Evolutionary conservation across 2,329 filamentous ascomycete genomes (phyloP), one percentile per base, ranked within the genome.

Genomic region (Ophiostoma sp.): DNA sequence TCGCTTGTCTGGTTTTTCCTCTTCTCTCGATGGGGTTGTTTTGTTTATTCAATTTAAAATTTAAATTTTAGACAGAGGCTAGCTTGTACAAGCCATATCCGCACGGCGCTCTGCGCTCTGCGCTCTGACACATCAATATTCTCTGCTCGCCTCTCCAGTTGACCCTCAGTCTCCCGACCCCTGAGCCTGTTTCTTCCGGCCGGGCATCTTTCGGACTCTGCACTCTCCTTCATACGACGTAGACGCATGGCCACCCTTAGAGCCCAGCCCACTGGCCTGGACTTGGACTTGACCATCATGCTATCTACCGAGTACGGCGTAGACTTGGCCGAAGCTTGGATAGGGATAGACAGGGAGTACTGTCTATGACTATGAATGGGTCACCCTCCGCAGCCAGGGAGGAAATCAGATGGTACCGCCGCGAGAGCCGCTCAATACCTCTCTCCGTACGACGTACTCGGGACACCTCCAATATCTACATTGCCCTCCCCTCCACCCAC

Each of bases 251-350:
- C 27, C 27, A 27, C 27, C 27, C 27, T 27, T 27, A 27, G 27
- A 27, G 27, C 27, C 27, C 27, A 27, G 27, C 27, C 27, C 27
- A 27, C 27, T 27, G 27, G 27, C 27, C 27, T 27, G 27, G 27
- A 27, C 27, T 27, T 27, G 27, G 27, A 27, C 27, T 27, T 27
- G 27, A 27, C 27, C 27, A 27, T 27, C 27, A 27, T 27, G 27
- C 27, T 27, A 27, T 27, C 27, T 27, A 27, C 27, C 27, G 27
- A 27, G 27, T 27, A 27, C 27, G 27, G 27, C 49, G 27, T 27
- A 55, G n/a, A 27, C 49, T 55, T 55, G 49, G 49, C 49, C n/a
- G 27, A 27, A 55, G n/a, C 49, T 55, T 55, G 49, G 49, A 55
- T 27, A 27, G 27, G 27, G 27, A 27, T 27, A 27, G 27, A 27